These are phyloP conservation scores for Cercospora sp. DNA, from an alignment of 2,329 filamentous ascomycete species.

Conservation along the genomic window DNA sequence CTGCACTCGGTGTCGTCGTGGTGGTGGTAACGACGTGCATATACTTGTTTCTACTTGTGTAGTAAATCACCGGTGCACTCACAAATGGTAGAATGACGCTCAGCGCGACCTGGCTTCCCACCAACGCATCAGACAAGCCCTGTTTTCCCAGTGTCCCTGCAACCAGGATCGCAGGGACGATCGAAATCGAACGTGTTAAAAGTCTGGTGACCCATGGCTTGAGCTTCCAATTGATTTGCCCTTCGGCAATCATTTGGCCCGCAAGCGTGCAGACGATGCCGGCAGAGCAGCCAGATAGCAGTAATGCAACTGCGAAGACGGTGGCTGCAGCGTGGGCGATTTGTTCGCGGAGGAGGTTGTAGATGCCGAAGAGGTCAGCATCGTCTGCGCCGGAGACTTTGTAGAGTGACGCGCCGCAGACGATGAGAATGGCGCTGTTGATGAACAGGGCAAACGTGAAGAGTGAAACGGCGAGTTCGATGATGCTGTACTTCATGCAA, in stretches of 20 bases:
- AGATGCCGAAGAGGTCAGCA: constrained; percentile 82
- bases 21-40: constrained; percentile 64
- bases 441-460: constrained; percentile 49
- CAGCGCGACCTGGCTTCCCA: constrained; percentile 74
- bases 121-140: constrained; percentile 71
- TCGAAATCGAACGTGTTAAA: constrained; percentile 75
- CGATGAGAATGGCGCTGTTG: constrained; percentile 47
- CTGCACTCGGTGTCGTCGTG: not conserved
- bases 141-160: constrained; percentile 72
- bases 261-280: constrained; percentile 88
- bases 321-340: constrained; percentile 76
- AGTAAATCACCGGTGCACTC: constrained; percentile 80
- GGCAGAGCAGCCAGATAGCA: constrained; percentile 77
- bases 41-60: constrained; percentile 75
- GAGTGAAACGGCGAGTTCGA: constrained; percentile 43
- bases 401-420: constrained; percentile 73
- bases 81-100: constrained; percentile 80
- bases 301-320: constrained; percentile 78
- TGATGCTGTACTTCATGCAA: constrained; percentile 45
- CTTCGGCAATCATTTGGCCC: constrained; percentile 85
- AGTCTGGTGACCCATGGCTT: constrained; percentile 77
- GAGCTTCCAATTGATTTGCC: constrained; percentile 72
- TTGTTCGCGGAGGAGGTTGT: constrained; percentile 66
- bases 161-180: constrained; percentile 80
- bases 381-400: constrained; percentile 57